Evolutionary conservation across 2,329 filamentous ascomycete species (phyloP).

Genomic region (Westerdykella sp.): DNA sequence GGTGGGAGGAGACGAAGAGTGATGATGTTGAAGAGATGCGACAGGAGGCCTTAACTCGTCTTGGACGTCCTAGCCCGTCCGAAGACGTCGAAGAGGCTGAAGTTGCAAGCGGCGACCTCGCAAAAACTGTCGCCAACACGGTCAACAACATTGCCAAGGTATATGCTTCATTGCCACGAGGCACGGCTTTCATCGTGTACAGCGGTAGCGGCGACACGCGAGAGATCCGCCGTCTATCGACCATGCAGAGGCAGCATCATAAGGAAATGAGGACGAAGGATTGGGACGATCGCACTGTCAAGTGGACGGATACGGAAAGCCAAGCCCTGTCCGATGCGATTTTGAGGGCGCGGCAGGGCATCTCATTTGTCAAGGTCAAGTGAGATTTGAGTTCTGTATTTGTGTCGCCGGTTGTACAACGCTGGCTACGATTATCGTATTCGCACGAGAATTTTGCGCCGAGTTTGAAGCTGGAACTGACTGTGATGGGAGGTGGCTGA

Average conservation of each 20-base stretch:
- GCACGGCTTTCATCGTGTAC: slow-evolving; percentile 58
- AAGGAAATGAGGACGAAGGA: slow-evolving; percentile 55
- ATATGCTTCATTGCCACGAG: slow-evolving; percentile 51
- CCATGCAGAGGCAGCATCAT: slow-evolving; percentile 50
- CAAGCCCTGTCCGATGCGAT: slow-evolving; percentile 53
- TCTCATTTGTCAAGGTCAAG: slow-evolving; percentile 56
- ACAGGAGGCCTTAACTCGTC: slow-evolving; percentile 19
- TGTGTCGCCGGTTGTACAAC: slow-evolving; percentile 24
- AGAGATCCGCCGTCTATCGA: slow-evolving; percentile 51
- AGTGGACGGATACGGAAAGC: slow-evolving; percentile 60
- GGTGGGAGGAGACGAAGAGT: slow-evolving; percentile 50
- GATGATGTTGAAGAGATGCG: slow-evolving; percentile 32
- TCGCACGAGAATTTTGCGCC: neutral
- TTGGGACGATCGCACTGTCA: slow-evolving; percentile 57
- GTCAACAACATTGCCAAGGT: slow-evolving; percentile 47
- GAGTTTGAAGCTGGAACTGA: neutral
- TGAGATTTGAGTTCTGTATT: slow-evolving; percentile 36
- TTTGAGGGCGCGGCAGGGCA: slow-evolving; percentile 51
- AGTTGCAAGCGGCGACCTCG: slow-evolving; percentile 32
- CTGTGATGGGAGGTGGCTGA: slow-evolving; percentile 15
- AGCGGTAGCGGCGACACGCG: slow-evolving; percentile 59
- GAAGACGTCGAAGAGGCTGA: slow-evolving; percentile 12
- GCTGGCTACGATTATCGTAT: neutral
- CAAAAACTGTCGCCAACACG: slow-evolving; percentile 45
- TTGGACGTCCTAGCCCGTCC: slow-evolving; percentile 14